phyloP scores from a whole-genome alignment of 1,139 yeast genomes.

The Scheffersomyces lignicola region DNA sequence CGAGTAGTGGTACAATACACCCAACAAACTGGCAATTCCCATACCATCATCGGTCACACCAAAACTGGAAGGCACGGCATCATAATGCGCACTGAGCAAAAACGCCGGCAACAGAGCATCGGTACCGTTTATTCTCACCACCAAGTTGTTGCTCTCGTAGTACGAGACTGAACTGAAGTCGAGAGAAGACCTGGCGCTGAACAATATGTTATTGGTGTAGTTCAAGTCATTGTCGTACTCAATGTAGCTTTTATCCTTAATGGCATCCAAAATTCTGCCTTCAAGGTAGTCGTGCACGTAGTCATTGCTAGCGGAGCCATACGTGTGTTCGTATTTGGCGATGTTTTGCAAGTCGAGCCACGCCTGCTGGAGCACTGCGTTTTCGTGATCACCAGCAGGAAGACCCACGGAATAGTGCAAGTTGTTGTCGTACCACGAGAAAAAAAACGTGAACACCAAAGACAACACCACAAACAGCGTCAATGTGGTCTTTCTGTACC shows the following conservation, averaged over 20 bases:
- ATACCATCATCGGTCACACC: conserved; percentile 95
- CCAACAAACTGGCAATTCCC: conserved; percentile 84
- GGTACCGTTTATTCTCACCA: conserved; percentile 71
- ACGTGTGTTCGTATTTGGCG: conserved; percentile 71
- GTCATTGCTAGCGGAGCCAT: conserved; percentile 74
- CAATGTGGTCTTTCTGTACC: conserved; percentile 61
- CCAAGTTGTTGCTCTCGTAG: conserved; percentile 76
- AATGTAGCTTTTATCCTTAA: conserved; percentile 30
- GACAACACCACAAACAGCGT: conserved; percentile 50
- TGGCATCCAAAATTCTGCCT: conserved; percentile 36
- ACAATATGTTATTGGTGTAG: conserved; percentile 41
- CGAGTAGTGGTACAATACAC: conserved; percentile 56
- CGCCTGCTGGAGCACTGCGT: conserved; percentile 41
- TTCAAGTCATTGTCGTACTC: conserved; percentile 55
- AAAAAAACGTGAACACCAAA: conserved; percentile 30
- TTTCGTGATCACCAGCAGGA: conserved; percentile 40
- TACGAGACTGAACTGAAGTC: conserved; percentile 41
- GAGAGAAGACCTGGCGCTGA: conserved; percentile 25
- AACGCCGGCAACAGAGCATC: conserved; percentile 61
- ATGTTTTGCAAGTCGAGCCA: conserved; percentile 75
- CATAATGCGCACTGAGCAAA: conserved; percentile 81
- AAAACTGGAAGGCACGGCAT: conserved; percentile 82
- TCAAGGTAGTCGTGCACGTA: conserved; percentile 69
- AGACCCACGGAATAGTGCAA: conserved; percentile 38
- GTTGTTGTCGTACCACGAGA: conserved; percentile 33